Evolutionary conservation across 73 alveolate species (phyloP).

Genomic region (Paramecium sexaurelia): DNA sequence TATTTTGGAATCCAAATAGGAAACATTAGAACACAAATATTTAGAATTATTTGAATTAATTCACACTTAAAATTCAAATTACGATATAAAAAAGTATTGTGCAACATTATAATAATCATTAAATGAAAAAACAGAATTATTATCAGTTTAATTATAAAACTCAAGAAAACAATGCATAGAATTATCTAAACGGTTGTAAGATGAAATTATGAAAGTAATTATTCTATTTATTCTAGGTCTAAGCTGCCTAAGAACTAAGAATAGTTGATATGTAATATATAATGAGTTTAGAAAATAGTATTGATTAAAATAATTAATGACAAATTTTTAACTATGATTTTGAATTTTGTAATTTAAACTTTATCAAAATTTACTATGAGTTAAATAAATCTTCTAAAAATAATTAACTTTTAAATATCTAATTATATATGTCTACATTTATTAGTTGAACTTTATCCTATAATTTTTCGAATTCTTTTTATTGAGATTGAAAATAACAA

Average conservation of each 20-base stretch:
- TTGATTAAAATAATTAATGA: neutral
- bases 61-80: neutral
- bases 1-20: neutral
- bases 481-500: no score
- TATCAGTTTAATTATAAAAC: neutral
- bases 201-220: constrained; percentile 24
- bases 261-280: constrained; percentile 16
- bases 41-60: neutral
- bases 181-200: constrained; percentile 2
- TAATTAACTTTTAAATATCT: neutral
- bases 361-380: no score
- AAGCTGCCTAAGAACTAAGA: constrained; percentile 21
- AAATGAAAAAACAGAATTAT: constrained; percentile 7
- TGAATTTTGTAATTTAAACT: neutral
- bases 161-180: neutral
- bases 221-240: neutral
- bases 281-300: constrained; percentile 10
- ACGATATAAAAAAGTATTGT: neutral
- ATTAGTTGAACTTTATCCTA: no score
- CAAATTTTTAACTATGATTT: neutral
- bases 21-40: constrained; percentile 6
- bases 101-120: neutral
- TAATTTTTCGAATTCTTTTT: no score
- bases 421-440: no score
- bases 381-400: no score